A percentile compares a stretch with the other conserved stretches of the same genome.
phyloP scores from a whole-genome alignment of 176 grass and related monocot species.

The Otatea glauca region DNA sequence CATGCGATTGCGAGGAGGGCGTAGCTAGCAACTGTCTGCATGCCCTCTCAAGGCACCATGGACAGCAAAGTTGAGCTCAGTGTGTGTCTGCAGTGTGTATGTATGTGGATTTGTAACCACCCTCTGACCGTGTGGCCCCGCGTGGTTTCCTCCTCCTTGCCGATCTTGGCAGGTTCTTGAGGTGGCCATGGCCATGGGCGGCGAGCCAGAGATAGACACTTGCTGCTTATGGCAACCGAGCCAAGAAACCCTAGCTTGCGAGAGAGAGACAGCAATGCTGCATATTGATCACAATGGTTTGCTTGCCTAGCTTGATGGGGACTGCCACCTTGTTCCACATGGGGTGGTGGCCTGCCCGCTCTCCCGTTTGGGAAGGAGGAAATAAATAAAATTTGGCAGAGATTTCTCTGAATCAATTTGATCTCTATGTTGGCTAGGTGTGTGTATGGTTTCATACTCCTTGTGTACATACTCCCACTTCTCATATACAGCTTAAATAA shows the following conservation, averaged over 20 bases:
- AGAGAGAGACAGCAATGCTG: not conserved
- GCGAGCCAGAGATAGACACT: constrained; percentile 32
- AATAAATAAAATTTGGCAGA: constrained; percentile 3
- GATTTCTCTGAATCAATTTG: not conserved
- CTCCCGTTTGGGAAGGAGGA: constrained; percentile 28
- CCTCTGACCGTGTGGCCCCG: constrained; percentile 47
- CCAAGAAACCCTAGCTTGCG: constrained; percentile 53
- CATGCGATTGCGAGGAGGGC: not conserved
- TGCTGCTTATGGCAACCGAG: constrained; percentile 32
- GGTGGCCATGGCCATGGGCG: constrained; percentile 28
- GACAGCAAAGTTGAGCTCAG: constrained; percentile 43
- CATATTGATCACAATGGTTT: constrained; percentile 25
- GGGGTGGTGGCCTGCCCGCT: constrained; percentile 33
- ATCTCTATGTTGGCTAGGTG: not conserved
- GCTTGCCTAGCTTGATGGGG: constrained; percentile 47
- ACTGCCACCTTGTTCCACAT: constrained; percentile 29
- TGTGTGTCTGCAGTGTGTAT: not conserved
- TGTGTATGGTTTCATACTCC: too few species aligned
- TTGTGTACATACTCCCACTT: too few species aligned
- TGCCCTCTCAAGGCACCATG: constrained; percentile 50
- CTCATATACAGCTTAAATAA: too few species aligned
- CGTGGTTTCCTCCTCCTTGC: constrained; percentile 35
- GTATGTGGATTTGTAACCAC: constrained; percentile 46
- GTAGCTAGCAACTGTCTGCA: constrained; percentile 43
- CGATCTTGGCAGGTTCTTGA: constrained; percentile 41